These are phyloP conservation scores for Ormosia emarginata DNA, from an alignment of 306 rosid genomes.

Conservation along the genomic window DNA sequence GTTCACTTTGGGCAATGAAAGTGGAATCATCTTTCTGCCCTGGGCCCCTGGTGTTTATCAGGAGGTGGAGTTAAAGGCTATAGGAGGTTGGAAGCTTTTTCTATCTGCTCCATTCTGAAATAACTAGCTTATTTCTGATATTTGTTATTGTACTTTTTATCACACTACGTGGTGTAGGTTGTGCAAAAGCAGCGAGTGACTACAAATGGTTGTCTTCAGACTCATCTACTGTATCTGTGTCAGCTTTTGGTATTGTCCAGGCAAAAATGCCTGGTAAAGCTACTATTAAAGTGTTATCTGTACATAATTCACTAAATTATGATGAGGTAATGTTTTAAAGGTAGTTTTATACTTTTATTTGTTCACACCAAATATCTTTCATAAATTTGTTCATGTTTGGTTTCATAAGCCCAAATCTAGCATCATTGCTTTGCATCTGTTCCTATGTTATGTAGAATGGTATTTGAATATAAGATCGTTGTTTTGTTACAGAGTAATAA, in stretches of 20 bases:
- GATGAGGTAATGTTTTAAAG: constrained; percentile 66
- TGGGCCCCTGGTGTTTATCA: constrained; percentile 86
- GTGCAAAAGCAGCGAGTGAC: constrained; percentile 71
- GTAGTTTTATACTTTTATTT: neutral
- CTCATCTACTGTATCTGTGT: constrained; percentile 56
- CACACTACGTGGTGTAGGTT: constrained; percentile 48
- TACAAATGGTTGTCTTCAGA: constrained; percentile 89
- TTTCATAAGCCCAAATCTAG: constrained; percentile 7
- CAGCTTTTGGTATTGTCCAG: constrained; percentile 83
- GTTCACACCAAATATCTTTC: neutral
- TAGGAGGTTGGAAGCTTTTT: constrained; percentile 69
- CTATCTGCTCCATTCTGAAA: constrained; percentile 29
- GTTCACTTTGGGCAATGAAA: constrained; percentile 49
- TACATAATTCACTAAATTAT: constrained; percentile 66
- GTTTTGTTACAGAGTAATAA: constrained; percentile 8
- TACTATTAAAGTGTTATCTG: constrained; percentile 67
- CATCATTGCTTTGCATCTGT: neutral
- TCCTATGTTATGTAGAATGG: neutral
- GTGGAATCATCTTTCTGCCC: constrained; percentile 61
- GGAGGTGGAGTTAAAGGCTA: constrained; percentile 72
- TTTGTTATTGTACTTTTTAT: constrained; percentile 19
- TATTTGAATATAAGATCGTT: neutral
- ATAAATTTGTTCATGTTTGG: constrained; percentile 3
- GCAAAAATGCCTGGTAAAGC: constrained; percentile 90
- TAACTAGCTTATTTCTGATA: constrained; percentile 14